Evolutionary conservation across 495 filamentous ascomycete species (phyloP).

Genomic region (Penicillium daleae): DNA sequence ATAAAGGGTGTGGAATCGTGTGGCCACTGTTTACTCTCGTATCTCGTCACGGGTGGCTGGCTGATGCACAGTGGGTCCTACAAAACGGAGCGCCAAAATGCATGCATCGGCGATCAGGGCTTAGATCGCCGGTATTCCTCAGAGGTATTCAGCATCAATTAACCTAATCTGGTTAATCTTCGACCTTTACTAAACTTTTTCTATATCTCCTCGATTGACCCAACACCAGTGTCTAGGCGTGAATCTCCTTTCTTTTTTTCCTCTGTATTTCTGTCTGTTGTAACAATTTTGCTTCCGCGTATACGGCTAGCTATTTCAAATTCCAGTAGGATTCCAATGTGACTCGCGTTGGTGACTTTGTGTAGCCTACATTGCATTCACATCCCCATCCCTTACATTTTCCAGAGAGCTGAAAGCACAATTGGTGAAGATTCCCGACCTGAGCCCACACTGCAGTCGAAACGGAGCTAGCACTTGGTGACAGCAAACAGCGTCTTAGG

Average conservation of each 20-base stretch:
- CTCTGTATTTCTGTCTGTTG: neutral
- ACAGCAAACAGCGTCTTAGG: neutral
- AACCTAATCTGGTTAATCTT: too few species aligned
- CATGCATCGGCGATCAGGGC: neutral
- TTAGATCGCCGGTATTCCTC: too few species aligned
- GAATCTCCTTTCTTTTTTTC: neutral
- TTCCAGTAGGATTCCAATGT: neutral
- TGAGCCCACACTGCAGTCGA: neutral
- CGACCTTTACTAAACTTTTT: neutral
- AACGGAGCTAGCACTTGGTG: neutral
- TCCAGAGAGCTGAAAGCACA: neutral
- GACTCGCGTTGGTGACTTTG: neutral
- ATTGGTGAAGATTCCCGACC: neutral
- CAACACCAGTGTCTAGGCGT: too few species aligned
- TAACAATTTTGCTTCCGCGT: neutral
- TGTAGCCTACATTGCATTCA: neutral
- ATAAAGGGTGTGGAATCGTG: neutral
- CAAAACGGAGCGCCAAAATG: neutral
- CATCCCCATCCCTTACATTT: neutral
- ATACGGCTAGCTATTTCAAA: neutral
- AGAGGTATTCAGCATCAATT: too few species aligned
- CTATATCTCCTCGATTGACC: too few species aligned
- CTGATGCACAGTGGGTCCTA: neutral
- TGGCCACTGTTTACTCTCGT: too few species aligned
- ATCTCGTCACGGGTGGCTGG: neutral